Base-by-base conservation (phyloP, 257 asterid species). In the Ehretia macrophylla region DNA sequence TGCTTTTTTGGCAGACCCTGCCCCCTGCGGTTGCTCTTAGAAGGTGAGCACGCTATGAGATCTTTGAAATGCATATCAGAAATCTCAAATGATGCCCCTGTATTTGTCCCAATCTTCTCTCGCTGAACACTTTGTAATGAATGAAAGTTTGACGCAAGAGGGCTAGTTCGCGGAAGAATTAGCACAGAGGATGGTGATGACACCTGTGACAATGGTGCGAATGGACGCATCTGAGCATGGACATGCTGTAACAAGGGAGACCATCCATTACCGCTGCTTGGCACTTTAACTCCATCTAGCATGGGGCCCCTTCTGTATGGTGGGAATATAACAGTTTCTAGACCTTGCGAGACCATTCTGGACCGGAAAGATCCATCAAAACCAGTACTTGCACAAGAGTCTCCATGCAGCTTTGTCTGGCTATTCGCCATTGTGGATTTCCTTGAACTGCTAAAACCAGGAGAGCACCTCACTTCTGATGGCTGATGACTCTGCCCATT, bases 261-360 rank as follows among this genome's bases (percentile, higher is more conserved):
- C 96, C 87, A 83, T 54, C 80, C 65, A 48, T 75, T 85, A 52
- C 79, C 78, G 60, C 58, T 67, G 60, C 69, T 75, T 21, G 81
- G 72, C 57, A 74, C 59, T 64, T 64, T 80, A 60, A 67, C 65
- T 44, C 81, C 87, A 51, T 71, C 75, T 3, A 63, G 38, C 19
- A 70, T 45, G 59, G 73, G 71, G 60, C 72, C 70, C 52, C 84
- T 72, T 65, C 86, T 79, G 59, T 68, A 66, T 17, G 83, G 61
- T 57, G 78, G 77, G 75, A 62, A 58, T 32, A 77, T n/a, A 61
- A 59, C 17, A 21, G 81, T 77, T 92, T 92, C 99, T 92, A 88
- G 99, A 88, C 97, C 96, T 88, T 92, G 99, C 96, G 86, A 88
- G 97, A 88, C 97, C 97, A 81, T 83, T 37, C 71, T 80, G 86